Conservation (phyloP, 2,329 filamentous ascomycete species). For the Rhynchosporium agropyri region DNA sequence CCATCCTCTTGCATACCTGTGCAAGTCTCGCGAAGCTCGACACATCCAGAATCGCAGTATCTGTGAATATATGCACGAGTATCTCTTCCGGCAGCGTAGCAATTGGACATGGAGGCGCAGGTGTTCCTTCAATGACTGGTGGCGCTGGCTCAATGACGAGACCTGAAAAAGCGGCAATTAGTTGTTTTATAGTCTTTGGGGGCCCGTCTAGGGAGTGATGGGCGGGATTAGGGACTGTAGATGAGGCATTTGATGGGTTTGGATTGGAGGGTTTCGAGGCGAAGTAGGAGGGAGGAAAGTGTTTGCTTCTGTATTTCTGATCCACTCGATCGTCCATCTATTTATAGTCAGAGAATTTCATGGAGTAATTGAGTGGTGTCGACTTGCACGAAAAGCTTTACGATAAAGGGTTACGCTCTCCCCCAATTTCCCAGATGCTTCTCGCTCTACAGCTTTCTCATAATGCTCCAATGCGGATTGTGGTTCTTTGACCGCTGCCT, state of each 20-base stretch:
- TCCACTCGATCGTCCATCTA: slow-evolving; percentile 86
- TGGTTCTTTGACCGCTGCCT: slow-evolving; percentile 51
- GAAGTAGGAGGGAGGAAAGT: slow-evolving; percentile 70
- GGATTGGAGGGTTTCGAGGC: slow-evolving; percentile 47
- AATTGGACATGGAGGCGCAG: slow-evolving; percentile 78
- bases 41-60: slow-evolving; percentile 74
- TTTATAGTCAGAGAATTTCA: slow-evolving; percentile 22
- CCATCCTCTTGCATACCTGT: slow-evolving; percentile 83
- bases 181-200: slow-evolving; percentile 61
- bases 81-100: slow-evolving; percentile 80
- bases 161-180: slow-evolving; percentile 75
- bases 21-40: slow-evolving; percentile 75
- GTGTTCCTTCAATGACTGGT: slow-evolving; percentile 71
- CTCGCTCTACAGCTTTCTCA: slow-evolving; percentile 87
- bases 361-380: background rate
- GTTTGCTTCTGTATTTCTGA: slow-evolving; percentile 84
- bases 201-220: slow-evolving; percentile 59
- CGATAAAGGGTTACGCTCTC: slow-evolving; percentile 89
- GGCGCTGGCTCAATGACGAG: slow-evolving; percentile 69
- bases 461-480: slow-evolving; percentile 87
- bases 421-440: slow-evolving; percentile 80
- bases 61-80: slow-evolving; percentile 73
- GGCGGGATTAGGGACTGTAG: slow-evolving; percentile 55
- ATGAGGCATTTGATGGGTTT: slow-evolving; percentile 51
- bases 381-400: slow-evolving; percentile 78